Percentiles rank a stretch among this genome's conserved stretches.
Evolutionary conservation across 306 rosid species (phyloP).

Genomic region (Vigna unguiculata): DNA sequence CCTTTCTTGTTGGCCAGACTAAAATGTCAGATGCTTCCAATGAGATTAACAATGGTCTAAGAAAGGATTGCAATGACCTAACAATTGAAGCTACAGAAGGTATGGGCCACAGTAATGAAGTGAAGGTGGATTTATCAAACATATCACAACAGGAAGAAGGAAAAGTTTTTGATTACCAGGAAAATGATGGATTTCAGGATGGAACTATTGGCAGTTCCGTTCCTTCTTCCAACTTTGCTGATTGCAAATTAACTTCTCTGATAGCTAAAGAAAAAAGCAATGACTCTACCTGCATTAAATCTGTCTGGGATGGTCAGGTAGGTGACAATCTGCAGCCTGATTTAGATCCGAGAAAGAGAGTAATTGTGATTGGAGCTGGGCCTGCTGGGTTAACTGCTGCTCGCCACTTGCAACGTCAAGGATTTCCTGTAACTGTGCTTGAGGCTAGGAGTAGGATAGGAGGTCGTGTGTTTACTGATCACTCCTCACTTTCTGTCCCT

Average conservation of each 20-base stretch:
- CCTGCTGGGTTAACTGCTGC: conserved; percentile 99
- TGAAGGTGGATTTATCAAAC: conserved; percentile 45
- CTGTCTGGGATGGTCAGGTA: conserved; percentile 50
- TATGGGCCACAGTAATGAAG: conserved; percentile 38
- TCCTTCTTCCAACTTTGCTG: conserved; percentile 51
- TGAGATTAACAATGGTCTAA: conserved; percentile 53
- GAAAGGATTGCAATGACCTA: conserved; percentile 45
- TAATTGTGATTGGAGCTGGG: conserved; percentile 95
- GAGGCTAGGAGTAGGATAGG: conserved; percentile 97
- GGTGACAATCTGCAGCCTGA: conserved; percentile 51
- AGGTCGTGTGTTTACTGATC: conserved; percentile 95
- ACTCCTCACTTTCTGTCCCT: conserved; percentile 89
- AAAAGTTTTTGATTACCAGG: conserved; percentile 44
- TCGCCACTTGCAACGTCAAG: conserved; percentile 95
- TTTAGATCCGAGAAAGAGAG: conserved; percentile 65
- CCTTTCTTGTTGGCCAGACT: conserved; percentile 76
- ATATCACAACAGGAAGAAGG: conserved; percentile 51
- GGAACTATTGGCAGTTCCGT: conserved; percentile 50
- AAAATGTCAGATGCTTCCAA: conserved; percentile 56
- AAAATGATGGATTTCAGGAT: conserved; percentile 50
- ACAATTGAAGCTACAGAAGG: conserved; percentile 54
- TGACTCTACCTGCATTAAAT: conserved; percentile 50
- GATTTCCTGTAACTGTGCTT: conserved; percentile 76
- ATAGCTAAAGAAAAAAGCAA: conserved; percentile 52
- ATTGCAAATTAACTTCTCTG: conserved; percentile 49